phyloP scores from a whole-genome alignment of 2,329 filamentous ascomycete species.

The Pseudopithomyces chartarum region DNA sequence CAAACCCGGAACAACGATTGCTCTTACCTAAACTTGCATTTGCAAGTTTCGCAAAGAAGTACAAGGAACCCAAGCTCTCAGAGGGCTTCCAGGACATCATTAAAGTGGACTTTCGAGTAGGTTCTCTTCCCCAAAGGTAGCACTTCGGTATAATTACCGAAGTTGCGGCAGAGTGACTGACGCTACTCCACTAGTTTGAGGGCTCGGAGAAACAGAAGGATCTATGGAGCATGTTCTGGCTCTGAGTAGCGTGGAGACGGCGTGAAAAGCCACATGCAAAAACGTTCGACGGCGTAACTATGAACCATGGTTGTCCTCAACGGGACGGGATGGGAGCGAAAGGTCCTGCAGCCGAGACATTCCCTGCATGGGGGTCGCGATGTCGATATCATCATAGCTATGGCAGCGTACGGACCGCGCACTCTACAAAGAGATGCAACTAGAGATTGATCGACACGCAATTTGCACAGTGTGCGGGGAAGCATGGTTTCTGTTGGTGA shows the following conservation, averaged over 20 bases:
- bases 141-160: conserved; percentile 4
- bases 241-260: conserved; percentile 47
- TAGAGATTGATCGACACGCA: neutral
- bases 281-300: neutral
- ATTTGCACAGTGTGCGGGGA: neutral
- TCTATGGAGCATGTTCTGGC: conserved; percentile 81
- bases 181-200: conserved; percentile 57
- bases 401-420: neutral
- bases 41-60: conserved; percentile 72
- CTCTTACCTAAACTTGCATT: conserved; percentile 82
- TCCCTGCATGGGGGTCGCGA: neutral
- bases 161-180: conserved; percentile 24
- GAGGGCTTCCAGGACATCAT: conserved; percentile 87
- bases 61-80: conserved; percentile 69
- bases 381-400: neutral
- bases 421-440: neutral
- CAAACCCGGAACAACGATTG: conserved; percentile 82
- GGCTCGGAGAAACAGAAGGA: conserved; percentile 70
- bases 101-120: conserved; percentile 72
- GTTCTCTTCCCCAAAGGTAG: too few species aligned
- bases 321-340: conserved; percentile 5
- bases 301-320: neutral
- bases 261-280: conserved; percentile 12
- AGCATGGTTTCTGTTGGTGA: neutral
- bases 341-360: neutral